Evolutionary conservation across 1,284 basidiomycete species (phyloP), one percentile per base, ranked within the genome.

Genomic region (Somion occarium): DNA sequence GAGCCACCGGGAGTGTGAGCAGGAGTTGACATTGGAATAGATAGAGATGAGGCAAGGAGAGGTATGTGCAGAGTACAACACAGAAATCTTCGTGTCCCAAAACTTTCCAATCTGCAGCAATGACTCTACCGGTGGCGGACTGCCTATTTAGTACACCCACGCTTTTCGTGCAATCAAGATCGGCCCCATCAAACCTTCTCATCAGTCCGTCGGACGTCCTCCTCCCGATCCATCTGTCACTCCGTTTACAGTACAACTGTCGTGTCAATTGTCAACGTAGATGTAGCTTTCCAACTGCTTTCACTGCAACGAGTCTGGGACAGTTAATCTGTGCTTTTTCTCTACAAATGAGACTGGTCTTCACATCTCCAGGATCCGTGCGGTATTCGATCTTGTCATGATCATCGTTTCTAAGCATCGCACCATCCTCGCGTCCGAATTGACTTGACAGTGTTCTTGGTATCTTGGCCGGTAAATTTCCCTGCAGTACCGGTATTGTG

Each of bases 1-100:
- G 61, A 49, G 24, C 60, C 60, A 46, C 54, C 56, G 27, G 63
- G 61, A 27, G 61, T 63, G 47, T 63, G 64, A 19, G 59, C 47
- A 13, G 67, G 65, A 15, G 67, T 63, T 44, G 61, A 60, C 69
- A 70, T 70, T 41, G 53, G 53, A 26, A 30, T 15, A n/a, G n/a
- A n/a, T n/a, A 13, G 38, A 48, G 44, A 39, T 27, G 50, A 46
- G 38, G 45, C 44, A 39, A n/a, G n/a, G n/a, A 45, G 52, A 46
- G 34, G 53, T 37, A n/a, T n/a, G 11, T 37, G 50, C 12, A 43
- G 13, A 38, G 38, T n/a, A n/a, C n/a, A n/a, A n/a, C 50, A 44
- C 23, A 30, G 51, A 18, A 47, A 49, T 27, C 23, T 46, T 34
- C 23, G 12, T n/a, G 27, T n/a, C 23, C n/a, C 19, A 42, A 20